These are phyloP conservation scores for Solanum hybrid DNA, from an alignment of 305 asterid genomes.

Conservation along the genomic window DNA sequence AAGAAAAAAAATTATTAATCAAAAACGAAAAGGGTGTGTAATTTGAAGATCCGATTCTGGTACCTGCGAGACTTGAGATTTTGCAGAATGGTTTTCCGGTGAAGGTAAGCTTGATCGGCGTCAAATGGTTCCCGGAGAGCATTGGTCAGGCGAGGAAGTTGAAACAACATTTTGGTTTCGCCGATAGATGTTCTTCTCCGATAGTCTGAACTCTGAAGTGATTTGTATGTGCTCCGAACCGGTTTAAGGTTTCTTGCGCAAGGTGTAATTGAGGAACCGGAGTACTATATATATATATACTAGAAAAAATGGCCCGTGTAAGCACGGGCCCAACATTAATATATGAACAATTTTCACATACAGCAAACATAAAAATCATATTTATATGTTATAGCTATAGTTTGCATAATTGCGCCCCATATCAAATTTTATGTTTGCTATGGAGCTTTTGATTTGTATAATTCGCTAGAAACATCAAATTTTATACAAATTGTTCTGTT, in stretches of 20 bases:
- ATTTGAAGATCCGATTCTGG: neutral
- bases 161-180: constrained; percentile 44
- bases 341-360: no score
- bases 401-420: no score
- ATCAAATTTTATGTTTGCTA: no score
- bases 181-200: neutral
- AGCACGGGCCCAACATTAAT: no score
- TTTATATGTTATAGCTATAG: no score
- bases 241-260: neutral
- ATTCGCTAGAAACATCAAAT: no score
- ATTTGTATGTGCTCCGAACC: neutral
- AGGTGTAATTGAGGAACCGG: neutral
- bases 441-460: no score
- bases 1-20: neutral
- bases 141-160: constrained; percentile 76
- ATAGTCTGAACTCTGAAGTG: neutral
- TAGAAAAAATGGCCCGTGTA: no score
- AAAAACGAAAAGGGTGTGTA: neutral
- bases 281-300: no score
- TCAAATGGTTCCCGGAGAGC: constrained; percentile 81
- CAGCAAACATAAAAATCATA: no score
- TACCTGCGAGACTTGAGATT: constrained; percentile 43
- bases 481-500: no score
- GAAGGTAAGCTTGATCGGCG: constrained; percentile 86
- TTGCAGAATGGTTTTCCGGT: constrained; percentile 58